Conservation (phyloP, 306 rosid genomes). For the Abrus precatorius region DNA sequence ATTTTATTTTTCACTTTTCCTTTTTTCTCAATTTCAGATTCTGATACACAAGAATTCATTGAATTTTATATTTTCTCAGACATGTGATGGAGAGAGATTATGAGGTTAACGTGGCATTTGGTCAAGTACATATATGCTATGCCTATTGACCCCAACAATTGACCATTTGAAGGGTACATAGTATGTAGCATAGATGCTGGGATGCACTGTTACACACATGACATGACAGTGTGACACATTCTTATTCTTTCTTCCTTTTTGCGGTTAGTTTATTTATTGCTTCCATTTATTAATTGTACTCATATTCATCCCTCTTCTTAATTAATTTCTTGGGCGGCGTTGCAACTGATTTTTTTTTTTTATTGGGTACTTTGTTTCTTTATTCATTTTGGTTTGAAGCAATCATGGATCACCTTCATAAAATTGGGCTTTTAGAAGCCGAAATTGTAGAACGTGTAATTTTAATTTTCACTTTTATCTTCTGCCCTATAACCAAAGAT, state of each 20-base stretch:
- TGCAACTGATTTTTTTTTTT: slow-evolving; percentile 25
- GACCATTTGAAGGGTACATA: slow-evolving; percentile 11
- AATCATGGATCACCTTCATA: slow-evolving; percentile 37
- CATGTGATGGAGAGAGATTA: slow-evolving; percentile 62
- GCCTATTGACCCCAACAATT: slow-evolving; percentile 44
- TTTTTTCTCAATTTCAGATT: background rate
- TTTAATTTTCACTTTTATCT: slow-evolving; percentile 13
- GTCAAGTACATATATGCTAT: slow-evolving; percentile 48
- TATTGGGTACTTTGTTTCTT: slow-evolving; percentile 5
- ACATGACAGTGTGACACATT: slow-evolving; percentile 48
- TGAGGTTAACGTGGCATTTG: slow-evolving; percentile 39
- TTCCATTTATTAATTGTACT: slow-evolving; percentile 43
- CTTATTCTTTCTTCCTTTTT: background rate
- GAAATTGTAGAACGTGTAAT: slow-evolving; percentile 32
- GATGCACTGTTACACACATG: slow-evolving; percentile 44
- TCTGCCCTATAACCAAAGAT: slow-evolving; percentile 22
- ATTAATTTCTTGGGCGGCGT: slow-evolving; percentile 56
- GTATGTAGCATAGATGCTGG: slow-evolving; percentile 1
- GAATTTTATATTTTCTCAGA: slow-evolving; percentile 22
- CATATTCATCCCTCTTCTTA: slow-evolving; percentile 47
- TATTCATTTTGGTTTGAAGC: background rate
- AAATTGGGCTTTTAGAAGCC: slow-evolving; percentile 42
- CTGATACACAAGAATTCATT: background rate
- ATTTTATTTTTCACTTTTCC: background rate
- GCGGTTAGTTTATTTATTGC: slow-evolving; percentile 47